Evolutionary conservation across 2,329 filamentous ascomycete genomes (phyloP), one percentile per base, ranked within the genome.

Genomic region (Talaromyces sp.): DNA sequence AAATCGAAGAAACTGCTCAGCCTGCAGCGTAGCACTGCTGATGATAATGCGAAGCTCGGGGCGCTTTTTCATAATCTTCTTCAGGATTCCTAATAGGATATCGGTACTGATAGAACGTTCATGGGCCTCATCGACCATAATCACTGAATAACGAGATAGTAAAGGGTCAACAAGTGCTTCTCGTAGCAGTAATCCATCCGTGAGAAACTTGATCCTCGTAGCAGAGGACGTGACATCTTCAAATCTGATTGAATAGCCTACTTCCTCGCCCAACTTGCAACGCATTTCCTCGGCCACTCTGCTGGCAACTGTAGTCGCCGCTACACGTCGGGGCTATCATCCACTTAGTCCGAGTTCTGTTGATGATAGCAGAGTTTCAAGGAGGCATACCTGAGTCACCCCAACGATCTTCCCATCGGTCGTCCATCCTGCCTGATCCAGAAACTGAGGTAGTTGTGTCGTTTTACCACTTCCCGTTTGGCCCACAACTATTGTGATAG

Each of bases 81-180:
- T 97, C 45, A 99, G 78, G 14, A 98, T 81, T 0, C 95, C 94
- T 3, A 99, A 84, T 8, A 98, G 82, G 13, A 99, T 87, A 73
- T 99, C 95, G 0, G 93, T 96, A 75, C 92, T 96, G 66, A 98
- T 85, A 58, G 93, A 97, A 62, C 95, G 85, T 78, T 98, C 94
- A 74, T 99, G 95, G 7, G 94, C 95, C 78, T 98, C 94, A 74
- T 99, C 95, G 8, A 99, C 90, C 92, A 99, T 97, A 71, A 99
- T 92, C 52, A 97, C 90, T 0, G 93, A 96, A 75, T 99, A 99
- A 11, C 92, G 86, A 22, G 91, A 95, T 41, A 99, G 80, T 3
- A 98, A 80, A 13, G 95, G 95, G 76, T 99, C 95, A 3, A 97
- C 91, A 4, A 99, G 84, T 33, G 94, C 95, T 78, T 99, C 95